Evolutionary conservation across 2,329 filamentous ascomycete genomes (phyloP).

Genomic region (Metarhizium rileyi): DNA sequence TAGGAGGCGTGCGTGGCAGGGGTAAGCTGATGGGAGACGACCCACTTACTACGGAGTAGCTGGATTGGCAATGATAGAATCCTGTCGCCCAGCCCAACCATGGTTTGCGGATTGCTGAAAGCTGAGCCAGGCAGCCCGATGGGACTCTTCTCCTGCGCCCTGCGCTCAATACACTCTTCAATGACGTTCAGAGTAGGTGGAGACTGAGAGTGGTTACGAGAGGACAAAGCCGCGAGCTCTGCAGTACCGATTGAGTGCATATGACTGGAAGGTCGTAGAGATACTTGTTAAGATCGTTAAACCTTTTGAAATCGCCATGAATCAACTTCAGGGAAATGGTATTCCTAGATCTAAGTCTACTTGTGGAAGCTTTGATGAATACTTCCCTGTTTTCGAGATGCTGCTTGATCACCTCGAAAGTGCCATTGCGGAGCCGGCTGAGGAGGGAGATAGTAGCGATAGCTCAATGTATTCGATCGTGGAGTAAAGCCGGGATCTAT

Average conservation of each 20-base stretch:
- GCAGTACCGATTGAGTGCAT: not conserved
- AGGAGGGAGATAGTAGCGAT: too few species aligned
- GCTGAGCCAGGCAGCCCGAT: too few species aligned
- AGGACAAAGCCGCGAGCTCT: not conserved
- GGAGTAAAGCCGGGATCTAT: conserved; percentile 6
- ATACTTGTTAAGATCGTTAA: conserved; percentile 1
- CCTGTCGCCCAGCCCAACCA: too few species aligned
- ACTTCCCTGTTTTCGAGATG: conserved; percentile 4
- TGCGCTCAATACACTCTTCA: not conserved
- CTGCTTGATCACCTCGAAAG: conserved; percentile 5
- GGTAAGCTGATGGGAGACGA: not conserved
- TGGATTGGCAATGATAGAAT: too few species aligned
- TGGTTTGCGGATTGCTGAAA: too few species aligned
- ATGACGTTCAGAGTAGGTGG: conserved; percentile 1
- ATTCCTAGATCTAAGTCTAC: conserved; percentile 1
- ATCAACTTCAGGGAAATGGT: conserved; percentile 3
- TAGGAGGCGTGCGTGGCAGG: not conserved
- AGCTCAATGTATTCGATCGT: conserved; percentile 7
- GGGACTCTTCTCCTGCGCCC: not conserved
- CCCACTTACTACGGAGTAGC: too few species aligned
- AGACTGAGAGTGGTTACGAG: not conserved
- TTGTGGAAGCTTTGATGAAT: conserved; percentile 4
- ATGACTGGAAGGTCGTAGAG: conserved; percentile 4
- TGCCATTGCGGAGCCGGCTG: too few species aligned
- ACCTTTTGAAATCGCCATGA: conserved; percentile 4